Conservation (phyloP, 371 early-diverging fungal genomes). For the Actinomucor elegans region DNA sequence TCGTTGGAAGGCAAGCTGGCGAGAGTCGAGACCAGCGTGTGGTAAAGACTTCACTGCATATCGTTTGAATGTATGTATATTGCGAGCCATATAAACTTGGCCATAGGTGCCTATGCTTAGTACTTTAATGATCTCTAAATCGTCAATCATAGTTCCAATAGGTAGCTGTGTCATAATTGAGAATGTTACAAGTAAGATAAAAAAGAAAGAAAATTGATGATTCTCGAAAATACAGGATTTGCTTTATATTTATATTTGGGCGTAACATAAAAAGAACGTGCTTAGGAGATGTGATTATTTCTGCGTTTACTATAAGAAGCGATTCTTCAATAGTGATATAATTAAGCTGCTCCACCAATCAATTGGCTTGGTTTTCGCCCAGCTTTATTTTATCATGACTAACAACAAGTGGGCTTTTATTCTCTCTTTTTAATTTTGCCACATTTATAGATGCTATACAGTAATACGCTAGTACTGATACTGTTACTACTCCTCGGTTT, state of each 20-base stretch:
- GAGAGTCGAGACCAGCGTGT: constrained; percentile 53
- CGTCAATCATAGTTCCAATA: constrained; percentile 35
- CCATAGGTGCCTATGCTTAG: constrained; percentile 74
- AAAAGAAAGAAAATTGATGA: constrained; percentile 1
- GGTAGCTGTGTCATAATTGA: constrained; percentile 14
- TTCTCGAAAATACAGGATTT: no score
- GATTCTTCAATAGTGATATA: no score
- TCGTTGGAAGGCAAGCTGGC: constrained; percentile 62
- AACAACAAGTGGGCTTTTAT: not conserved
- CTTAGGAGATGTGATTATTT: no score
- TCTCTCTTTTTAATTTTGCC: constrained; percentile 10
- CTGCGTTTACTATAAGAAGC: no score
- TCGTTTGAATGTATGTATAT: constrained; percentile 31
- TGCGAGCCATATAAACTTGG: constrained; percentile 62
- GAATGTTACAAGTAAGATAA: not conserved
- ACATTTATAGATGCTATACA: constrained; percentile 2
- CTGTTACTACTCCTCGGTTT: constrained; percentile 8
- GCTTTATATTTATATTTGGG: not conserved
- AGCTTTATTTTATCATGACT: constrained; percentile 1
- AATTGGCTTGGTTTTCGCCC: no score
- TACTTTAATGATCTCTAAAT: constrained; percentile 43
- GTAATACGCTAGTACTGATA: no score
- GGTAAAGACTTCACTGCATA: constrained; percentile 73
- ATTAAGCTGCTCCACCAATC: no score
- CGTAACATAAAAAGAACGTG: not conserved